phyloP scores from a whole-genome alignment of 768 basidiomycete genomes.

The Naganishia vishniacii region DNA sequence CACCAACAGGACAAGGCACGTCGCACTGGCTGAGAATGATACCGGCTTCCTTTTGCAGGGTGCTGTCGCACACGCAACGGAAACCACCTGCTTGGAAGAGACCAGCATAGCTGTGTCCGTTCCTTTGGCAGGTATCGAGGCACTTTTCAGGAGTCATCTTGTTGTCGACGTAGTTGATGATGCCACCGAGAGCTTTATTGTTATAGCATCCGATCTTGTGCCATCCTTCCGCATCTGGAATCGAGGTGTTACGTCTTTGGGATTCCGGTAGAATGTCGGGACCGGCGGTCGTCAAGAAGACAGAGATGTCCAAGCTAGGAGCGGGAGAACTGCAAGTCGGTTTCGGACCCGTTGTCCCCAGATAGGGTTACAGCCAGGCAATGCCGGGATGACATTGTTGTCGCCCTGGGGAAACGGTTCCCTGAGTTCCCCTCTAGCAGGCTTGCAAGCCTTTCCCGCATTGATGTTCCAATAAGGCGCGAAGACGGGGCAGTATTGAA shows the following conservation, averaged over 20 bases:
- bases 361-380: slow-evolving; percentile 32
- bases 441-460: slow-evolving; percentile 28
- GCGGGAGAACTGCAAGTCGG: slow-evolving; percentile 18
- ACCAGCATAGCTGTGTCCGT: not conserved
- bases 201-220: not conserved
- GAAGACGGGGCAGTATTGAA: not conserved
- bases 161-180: not conserved
- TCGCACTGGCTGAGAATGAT: not conserved
- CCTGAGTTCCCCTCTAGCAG: slow-evolving; percentile 31
- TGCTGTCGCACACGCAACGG: not conserved
- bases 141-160: not conserved
- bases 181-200: not conserved
- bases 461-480: slow-evolving; percentile 2
- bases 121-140: not conserved
- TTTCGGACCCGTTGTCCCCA: slow-evolving; percentile 21
- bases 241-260: slow-evolving; percentile 25
- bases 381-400: slow-evolving; percentile 26
- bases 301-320: slow-evolving; percentile 4
- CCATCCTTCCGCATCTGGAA: slow-evolving; percentile 25
- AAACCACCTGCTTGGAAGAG: not conserved
- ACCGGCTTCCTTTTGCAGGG: not conserved
- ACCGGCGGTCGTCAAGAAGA: slow-evolving; percentile 3
- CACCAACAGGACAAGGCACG: not conserved
- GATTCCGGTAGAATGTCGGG: slow-evolving; percentile 24
- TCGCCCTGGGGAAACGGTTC: slow-evolving; percentile 34